A percentile compares a stretch with the other conserved stretches of the same genome.
Evolutionary conservation across 192 early-diverging fungal genomes (phyloP).

Genomic region (Podila verticillata): DNA sequence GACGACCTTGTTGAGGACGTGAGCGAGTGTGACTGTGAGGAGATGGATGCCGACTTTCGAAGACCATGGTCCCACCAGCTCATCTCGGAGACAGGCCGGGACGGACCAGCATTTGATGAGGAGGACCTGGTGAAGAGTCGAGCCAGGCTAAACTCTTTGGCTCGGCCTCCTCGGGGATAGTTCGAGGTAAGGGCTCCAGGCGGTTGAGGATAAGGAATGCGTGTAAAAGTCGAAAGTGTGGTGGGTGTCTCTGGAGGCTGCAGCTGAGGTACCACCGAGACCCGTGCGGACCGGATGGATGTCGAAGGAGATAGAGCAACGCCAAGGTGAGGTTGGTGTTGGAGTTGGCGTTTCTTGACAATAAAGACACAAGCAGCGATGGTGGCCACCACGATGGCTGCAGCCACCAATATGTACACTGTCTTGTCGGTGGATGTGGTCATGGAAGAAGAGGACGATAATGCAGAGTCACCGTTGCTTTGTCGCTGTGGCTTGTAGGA

Average conservation of each 20-base stretch:
- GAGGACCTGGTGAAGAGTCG: conserved; percentile 25
- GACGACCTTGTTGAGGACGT: conserved; percentile 21
- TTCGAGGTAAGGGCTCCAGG: no score
- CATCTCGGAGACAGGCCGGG: not conserved
- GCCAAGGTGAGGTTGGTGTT: no score
- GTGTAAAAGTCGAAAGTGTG: conserved; percentile 32
- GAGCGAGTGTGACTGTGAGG: not conserved
- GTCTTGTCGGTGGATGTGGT: not conserved
- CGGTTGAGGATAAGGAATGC: conserved; percentile 3
- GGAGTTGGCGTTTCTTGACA: no score
- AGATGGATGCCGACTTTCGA: conserved; percentile 8
- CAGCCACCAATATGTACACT: not conserved
- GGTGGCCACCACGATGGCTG: no score
- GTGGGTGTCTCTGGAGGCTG: not conserved
- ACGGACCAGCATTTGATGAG: not conserved
- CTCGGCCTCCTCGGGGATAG: no score
- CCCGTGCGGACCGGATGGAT: no score
- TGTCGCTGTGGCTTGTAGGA: not conserved
- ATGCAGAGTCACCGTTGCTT: not conserved
- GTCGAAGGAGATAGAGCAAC: no score
- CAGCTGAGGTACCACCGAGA: not conserved
- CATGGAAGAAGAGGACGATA: not conserved
- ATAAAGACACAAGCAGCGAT: no score
- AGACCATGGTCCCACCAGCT: conserved; percentile 4
- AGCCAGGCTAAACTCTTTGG: conserved; percentile 12